phyloP scores from a whole-genome alignment of 208 protist species.

The Crithidia thermophila region DNA sequence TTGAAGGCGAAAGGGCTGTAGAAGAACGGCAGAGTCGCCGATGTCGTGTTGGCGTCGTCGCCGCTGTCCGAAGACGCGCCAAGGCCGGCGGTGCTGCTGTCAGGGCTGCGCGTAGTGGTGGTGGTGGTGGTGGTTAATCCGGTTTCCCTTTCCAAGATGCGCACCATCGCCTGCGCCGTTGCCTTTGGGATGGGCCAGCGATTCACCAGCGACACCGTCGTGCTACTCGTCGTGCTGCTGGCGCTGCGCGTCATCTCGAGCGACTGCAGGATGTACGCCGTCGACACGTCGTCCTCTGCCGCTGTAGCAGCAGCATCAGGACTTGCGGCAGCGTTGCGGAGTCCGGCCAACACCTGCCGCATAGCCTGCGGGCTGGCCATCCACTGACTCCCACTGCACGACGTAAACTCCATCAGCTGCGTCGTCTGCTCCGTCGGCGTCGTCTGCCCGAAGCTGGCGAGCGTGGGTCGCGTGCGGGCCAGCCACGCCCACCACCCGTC shows the following conservation, averaged over 20 bases:
- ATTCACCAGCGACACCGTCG: slow-evolving; percentile 25
- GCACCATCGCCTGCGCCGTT: slow-evolving; percentile 37
- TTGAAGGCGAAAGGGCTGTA: slow-evolving; percentile 75
- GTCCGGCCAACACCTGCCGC: slow-evolving; percentile 20
- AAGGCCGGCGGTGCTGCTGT: not conserved
- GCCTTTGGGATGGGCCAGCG: slow-evolving; percentile 45
- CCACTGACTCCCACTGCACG: slow-evolving; percentile 65
- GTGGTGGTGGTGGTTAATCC: slow-evolving; percentile 2
- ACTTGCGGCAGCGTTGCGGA: slow-evolving; percentile 19
- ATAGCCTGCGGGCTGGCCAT: slow-evolving; percentile 56
- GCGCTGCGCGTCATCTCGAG: slow-evolving; percentile 34
- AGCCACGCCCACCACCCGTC: slow-evolving; percentile 49
- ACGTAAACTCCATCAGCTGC: slow-evolving; percentile 57
- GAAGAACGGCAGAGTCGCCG: slow-evolving; percentile 31
- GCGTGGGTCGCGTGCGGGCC: slow-evolving; percentile 58
- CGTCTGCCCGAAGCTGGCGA: slow-evolving; percentile 36
- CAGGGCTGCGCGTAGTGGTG: not conserved
- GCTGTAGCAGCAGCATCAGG: not conserved
- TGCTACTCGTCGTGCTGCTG: slow-evolving; percentile 22
- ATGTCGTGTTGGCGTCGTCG: not conserved
- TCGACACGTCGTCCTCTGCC: slow-evolving; percentile 15
- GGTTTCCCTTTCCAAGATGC: slow-evolving; percentile 29
- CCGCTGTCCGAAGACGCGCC: not conserved
- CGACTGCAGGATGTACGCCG: slow-evolving; percentile 38
- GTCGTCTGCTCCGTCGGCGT: slow-evolving; percentile 28